Conservation (phyloP, 2,329 filamentous ascomycete species). For the Neopestalotiopsis sp. region DNA sequence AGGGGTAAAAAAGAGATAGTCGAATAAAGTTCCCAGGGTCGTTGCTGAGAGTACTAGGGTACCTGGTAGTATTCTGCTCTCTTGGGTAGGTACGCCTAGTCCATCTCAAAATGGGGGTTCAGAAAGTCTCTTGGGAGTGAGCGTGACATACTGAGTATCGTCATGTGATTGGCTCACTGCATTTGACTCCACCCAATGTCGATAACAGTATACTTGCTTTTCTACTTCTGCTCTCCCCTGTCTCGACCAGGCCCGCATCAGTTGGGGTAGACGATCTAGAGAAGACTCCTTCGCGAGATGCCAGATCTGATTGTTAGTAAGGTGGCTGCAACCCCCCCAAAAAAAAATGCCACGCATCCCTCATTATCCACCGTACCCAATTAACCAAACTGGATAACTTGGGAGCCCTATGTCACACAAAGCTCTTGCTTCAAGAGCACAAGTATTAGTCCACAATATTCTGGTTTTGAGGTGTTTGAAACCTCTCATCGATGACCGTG, state of each 20-base stretch:
- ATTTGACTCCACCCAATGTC: background rate
- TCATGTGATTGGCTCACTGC: background rate
- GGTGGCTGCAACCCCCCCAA: background rate
- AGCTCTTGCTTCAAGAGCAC: no score
- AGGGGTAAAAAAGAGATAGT: background rate
- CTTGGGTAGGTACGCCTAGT: constrained; percentile 1
- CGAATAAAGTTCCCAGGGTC: background rate
- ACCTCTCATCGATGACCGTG: no score
- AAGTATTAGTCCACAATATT: no score
- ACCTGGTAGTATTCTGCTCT: background rate
- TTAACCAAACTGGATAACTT: no score
- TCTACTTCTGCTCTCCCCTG: background rate
- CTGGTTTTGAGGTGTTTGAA: no score
- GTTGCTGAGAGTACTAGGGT: background rate
- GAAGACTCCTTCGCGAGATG: background rate
- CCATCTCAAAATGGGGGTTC: background rate
- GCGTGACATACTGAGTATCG: background rate
- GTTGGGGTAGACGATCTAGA: background rate
- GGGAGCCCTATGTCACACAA: no score
- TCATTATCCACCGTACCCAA: background rate
- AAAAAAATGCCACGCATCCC: background rate
- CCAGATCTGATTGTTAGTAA: background rate
- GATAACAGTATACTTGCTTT: constrained; percentile 2
- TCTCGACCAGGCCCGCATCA: background rate
- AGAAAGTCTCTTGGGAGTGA: background rate